phyloP scores from a whole-genome alignment of 176 grass and related monocot genomes.

The Rhipidocladum racemiflorum region DNA sequence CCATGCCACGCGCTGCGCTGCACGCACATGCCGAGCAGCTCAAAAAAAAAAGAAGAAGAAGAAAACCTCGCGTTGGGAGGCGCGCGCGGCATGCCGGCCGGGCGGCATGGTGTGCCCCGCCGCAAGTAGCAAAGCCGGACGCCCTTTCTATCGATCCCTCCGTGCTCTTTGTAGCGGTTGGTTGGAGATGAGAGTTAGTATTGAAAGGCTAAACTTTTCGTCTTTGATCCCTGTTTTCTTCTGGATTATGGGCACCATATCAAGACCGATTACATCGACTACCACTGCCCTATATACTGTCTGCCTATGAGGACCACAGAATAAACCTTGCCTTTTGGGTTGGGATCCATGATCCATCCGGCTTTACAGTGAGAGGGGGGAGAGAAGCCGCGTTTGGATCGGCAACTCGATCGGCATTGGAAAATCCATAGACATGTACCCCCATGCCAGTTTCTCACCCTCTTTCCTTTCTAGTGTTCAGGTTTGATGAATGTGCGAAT shows the following conservation, averaged over 20 bases:
- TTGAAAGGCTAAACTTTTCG: constrained; percentile 22
- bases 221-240: constrained; percentile 30
- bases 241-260: background rate
- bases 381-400: background rate
- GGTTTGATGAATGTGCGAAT: no score
- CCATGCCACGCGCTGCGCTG: constrained; percentile 1
- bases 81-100: background rate
- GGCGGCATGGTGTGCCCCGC: background rate
- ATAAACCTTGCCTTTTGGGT: background rate
- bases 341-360: constrained; percentile 40
- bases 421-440: background rate
- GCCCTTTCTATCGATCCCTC: background rate
- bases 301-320: constrained; percentile 25
- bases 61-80: constrained; percentile 25
- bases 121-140: constrained; percentile 12
- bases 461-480: no score
- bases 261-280: background rate
- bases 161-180: constrained; percentile 14
- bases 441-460: no score
- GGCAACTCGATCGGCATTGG: background rate
- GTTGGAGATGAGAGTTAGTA: background rate
- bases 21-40: background rate
- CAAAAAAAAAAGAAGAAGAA: no score
- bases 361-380: background rate
- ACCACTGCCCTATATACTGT: background rate